phyloP scores from a whole-genome alignment of 805 yeast species.

The Kregervanrija fluxuum region DNA sequence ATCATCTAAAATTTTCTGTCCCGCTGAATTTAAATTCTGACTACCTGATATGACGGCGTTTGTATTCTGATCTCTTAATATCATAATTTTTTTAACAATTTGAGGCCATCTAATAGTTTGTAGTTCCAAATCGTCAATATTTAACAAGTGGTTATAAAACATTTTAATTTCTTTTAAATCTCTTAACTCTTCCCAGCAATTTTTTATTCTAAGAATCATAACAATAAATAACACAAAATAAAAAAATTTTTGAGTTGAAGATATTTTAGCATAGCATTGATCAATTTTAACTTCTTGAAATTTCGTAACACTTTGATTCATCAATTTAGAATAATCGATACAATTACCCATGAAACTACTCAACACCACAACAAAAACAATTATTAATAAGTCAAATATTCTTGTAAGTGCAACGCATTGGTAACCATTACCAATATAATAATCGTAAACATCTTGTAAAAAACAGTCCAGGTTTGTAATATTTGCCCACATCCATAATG shows the following conservation, averaged over 20 bases:
- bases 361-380: conserved; percentile 73
- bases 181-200: conserved; percentile 53
- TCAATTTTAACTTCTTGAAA: conserved; percentile 36
- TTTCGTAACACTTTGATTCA: conserved; percentile 27
- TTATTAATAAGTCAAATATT: conserved; percentile 59
- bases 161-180: conserved; percentile 67
- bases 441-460: conserved; percentile 72
- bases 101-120: conserved; percentile 93
- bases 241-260: conserved; percentile 47
- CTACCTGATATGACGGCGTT: conserved; percentile 56
- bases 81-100: conserved; percentile 68
- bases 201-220: conserved; percentile 43
- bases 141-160: conserved; percentile 67
- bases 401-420: conserved; percentile 67
- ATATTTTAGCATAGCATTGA: conserved; percentile 39
- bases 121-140: conserved; percentile 70
- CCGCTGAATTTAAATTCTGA: conserved; percentile 13
- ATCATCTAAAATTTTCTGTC: conserved; percentile 34
- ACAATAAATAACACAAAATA: conserved; percentile 55
- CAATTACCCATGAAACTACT: conserved; percentile 79
- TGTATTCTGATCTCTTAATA: conserved; percentile 74
- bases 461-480: conserved; percentile 87
- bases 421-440: conserved; percentile 81
- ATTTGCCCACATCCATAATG: conserved; percentile 95
- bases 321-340: conserved; percentile 45